Base-by-base conservation (phyloP, 2,329 filamentous ascomycete species). In the Colletotrichum neosansevieriae region DNA sequence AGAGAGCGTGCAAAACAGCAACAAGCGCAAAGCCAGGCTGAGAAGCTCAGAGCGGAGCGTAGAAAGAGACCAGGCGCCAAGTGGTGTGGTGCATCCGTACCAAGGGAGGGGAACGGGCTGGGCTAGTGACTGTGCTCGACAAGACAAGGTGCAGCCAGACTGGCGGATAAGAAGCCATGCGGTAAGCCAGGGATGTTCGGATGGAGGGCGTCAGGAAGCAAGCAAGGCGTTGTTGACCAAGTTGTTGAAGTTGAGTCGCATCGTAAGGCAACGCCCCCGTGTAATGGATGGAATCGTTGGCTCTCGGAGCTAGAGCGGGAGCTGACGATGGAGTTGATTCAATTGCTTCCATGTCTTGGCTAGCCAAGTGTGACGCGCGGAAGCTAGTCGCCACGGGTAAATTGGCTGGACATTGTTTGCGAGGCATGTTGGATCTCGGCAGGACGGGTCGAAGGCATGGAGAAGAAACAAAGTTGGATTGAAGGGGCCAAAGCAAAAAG, bases 71-170 rank as follows among this genome's bases (percentile, higher is more conserved):
- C 53, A 32, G 42, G 61, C 56, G 15, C 57, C 54, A 49, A 59
- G 59, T 38, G 11, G 29, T 50, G 47, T n/a, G n/a, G 57, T 19
- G 44, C 50, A 45, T 36, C 66, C 58, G 58, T 53, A 44, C 47
- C 61, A 69, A 69, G 66, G 66, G 66, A 66, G 66, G 40, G 61
- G 51, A 38, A 40, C 50, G 58, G 42, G 24, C 63, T 61, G 32
- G 58, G 32, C 29, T 42, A 19, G 57, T 32, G 63, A 53, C 45
- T 29, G 58, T 42, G 53, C 61, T 65, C 32, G 40, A 53, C 34
- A 29, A 38, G 53, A 63, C 53, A 53, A 40, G 45, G 24, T 38
- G 32, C 58, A 50, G 50, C 34, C 45, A 61, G 24, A 42, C 47
- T 42, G 47, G 36, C 47, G 58, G 42, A 47, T 58, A 9, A 11